Conservation (phyloP, 345 rosid genomes). For the Moringa oleifera region DNA sequence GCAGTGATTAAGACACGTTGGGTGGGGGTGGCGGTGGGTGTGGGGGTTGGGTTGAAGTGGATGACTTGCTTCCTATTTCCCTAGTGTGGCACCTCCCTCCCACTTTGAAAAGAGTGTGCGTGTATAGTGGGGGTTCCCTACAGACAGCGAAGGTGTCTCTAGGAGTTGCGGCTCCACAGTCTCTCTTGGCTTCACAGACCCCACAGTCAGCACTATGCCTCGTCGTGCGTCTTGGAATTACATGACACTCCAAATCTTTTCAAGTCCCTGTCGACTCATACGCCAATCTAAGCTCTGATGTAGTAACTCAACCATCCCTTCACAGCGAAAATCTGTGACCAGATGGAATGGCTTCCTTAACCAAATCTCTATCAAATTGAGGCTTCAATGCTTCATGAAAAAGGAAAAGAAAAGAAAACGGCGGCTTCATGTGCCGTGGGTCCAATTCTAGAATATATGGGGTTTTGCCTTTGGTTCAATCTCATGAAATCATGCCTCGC, state of each 20-base stretch:
- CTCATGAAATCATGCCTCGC: neutral
- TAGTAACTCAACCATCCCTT: neutral
- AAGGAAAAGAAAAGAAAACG: neutral
- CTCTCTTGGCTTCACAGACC: conserved; percentile 1
- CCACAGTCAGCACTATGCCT: too few species aligned
- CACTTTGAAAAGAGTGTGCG: conserved; percentile 13
- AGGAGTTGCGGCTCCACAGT: too few species aligned
- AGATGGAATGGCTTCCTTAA: too few species aligned
- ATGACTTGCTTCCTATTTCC: too few species aligned
- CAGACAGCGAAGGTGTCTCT: conserved; percentile 14
- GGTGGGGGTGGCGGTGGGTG: too few species aligned
- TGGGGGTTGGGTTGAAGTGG: too few species aligned
- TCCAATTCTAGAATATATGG: conserved; percentile 19
- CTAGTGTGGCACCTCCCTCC: conserved; percentile 16
- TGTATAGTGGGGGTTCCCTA: conserved; percentile 7
- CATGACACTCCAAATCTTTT: conserved; percentile 6
- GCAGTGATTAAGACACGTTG: too few species aligned
- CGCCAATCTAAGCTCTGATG: conserved; percentile 4
- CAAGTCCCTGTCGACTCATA: conserved; percentile 10
- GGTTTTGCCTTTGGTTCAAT: conserved; percentile 1
- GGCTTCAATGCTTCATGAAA: neutral
- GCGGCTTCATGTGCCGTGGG: conserved; percentile 19
- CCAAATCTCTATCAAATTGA: too few species aligned
- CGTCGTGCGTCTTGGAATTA: neutral
- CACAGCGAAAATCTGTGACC: too few species aligned